Percentiles rank a stretch among this genome's conserved stretches.
These are phyloP conservation scores for Crithidia acanthocephali DNA, from an alignment of 208 protist genomes.

Conservation along the genomic window DNA sequence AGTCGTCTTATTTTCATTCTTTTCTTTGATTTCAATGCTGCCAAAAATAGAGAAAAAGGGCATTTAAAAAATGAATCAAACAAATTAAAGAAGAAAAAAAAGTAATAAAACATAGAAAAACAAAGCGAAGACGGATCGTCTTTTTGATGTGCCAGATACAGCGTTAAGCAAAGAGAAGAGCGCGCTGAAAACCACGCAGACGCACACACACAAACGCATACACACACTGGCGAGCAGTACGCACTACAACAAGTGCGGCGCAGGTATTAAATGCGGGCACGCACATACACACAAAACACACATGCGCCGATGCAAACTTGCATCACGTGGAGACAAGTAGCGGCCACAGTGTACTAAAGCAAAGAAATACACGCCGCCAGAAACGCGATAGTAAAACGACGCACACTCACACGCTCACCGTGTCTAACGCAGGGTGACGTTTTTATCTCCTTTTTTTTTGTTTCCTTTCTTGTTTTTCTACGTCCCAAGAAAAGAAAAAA, in stretches of 20 bases:
- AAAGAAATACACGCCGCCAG: not conserved
- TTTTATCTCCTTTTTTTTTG: no score
- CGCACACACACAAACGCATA: not conserved
- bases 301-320: no score
- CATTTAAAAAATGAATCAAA: constrained; percentile 13
- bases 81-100: not conserved
- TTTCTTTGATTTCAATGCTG: no score
- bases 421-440: not conserved
- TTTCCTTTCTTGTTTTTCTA: no score
- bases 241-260: no score
- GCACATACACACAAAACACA: no score
- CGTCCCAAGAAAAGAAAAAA: no score
- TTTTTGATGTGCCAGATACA: constrained; percentile 5
- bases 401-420: not conserved
- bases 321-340: not conserved
- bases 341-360: constrained; percentile 9
- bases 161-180: not conserved
- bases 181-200: not conserved
- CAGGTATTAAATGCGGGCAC: no score
- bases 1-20: no score
- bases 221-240: not conserved
- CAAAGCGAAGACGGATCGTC: constrained; percentile 1
- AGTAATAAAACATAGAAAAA: not conserved
- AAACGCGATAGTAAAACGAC: not conserved
- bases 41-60: no score